Evolutionary conservation across 805 yeast genomes (phyloP), one percentile per base, ranked within the genome.

Genomic region (Kazachstania viticola): DNA sequence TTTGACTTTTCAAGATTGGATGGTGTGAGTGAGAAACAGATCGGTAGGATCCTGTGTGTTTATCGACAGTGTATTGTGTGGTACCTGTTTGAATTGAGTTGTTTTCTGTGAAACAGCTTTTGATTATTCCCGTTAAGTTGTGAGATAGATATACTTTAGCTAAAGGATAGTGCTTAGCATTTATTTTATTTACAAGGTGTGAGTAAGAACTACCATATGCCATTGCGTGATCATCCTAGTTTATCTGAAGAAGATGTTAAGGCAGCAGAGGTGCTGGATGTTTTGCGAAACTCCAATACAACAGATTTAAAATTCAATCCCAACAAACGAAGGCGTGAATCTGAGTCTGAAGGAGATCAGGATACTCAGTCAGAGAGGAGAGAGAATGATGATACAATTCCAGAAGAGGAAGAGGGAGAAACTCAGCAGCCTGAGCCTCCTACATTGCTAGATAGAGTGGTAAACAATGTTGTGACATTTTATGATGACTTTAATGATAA

Each of bases 391-490:
- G 29, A 29, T 4, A 8, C 4, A 9, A 17, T 19, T 5, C 18
- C 24, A 14, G 13, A 27, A n/a, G 9, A 32, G n/a, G 21, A 14
- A 6, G 25, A 22, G n/a, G 9, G 23, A 15, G n/a, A n/a, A n/a
- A n/a, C n/a, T n/a, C 33, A 30, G 17, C 9, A 23, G 6, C 14
- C 14, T 23, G 25, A 23, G 14, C 23, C 41, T 1, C 21, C 26
- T 13, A 38, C 37, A n/a, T 17, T 41, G 14, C 15, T 33, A 21
- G 46, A 44, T 31, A 40, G 44, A 22, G 50, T 44, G 27, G 71
- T 63, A 28, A 66, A 62, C 27, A 65, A 64, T 49, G 72, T 70
- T 15, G 71, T 65, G 37, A 65, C 60, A 34, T 60, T 67, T 46
- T 61, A 66, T 49, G 67, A 65, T 38, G 55, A 59, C 33, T 60